phyloP scores from a whole-genome alignment of 106 monocot species.

The Dioscorea zingiberensis region DNA sequence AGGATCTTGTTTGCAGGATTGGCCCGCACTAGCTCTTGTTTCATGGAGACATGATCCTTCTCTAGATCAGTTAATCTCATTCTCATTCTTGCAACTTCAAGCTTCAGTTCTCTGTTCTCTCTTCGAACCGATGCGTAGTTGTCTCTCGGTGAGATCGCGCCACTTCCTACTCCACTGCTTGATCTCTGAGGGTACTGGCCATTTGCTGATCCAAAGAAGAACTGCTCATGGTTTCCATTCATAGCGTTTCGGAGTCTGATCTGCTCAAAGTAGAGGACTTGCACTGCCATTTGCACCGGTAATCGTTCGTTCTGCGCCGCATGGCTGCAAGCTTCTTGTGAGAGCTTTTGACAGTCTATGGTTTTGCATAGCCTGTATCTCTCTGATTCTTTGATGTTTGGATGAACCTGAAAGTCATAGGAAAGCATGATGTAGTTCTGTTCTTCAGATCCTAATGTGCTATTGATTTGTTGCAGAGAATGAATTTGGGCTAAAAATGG shows the following conservation, averaged over 20 bases:
- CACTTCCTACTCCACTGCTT: slow-evolving; percentile 65
- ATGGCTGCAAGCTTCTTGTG: slow-evolving; percentile 88
- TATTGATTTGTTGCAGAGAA: too few relatives aligned
- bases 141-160: slow-evolving; percentile 71
- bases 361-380: slow-evolving; percentile 85
- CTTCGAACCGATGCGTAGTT: slow-evolving; percentile 74
- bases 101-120: slow-evolving; percentile 85
- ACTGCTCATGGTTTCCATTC: slow-evolving; percentile 52
- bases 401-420: slow-evolving; percentile 60
- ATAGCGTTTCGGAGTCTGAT: slow-evolving; percentile 73
- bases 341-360: slow-evolving; percentile 80
- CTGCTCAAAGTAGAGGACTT: slow-evolving; percentile 93
- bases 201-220: slow-evolving; percentile 46
- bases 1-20: slow-evolving; percentile 59
- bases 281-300: slow-evolving; percentile 89
- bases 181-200: slow-evolving; percentile 45
- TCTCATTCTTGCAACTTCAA: slow-evolving; percentile 87
- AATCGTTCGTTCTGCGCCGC: slow-evolving; percentile 91
- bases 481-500: too few relatives aligned
- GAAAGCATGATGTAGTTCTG: not conserved
- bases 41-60: slow-evolving; percentile 86
- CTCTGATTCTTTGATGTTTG: slow-evolving; percentile 82
- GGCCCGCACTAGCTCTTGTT: slow-evolving; percentile 53
- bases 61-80: slow-evolving; percentile 85
- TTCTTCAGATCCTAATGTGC: not conserved